phyloP scores from a whole-genome alignment of 2,329 filamentous ascomycete genomes.

The Trichoderma sp. region DNA sequence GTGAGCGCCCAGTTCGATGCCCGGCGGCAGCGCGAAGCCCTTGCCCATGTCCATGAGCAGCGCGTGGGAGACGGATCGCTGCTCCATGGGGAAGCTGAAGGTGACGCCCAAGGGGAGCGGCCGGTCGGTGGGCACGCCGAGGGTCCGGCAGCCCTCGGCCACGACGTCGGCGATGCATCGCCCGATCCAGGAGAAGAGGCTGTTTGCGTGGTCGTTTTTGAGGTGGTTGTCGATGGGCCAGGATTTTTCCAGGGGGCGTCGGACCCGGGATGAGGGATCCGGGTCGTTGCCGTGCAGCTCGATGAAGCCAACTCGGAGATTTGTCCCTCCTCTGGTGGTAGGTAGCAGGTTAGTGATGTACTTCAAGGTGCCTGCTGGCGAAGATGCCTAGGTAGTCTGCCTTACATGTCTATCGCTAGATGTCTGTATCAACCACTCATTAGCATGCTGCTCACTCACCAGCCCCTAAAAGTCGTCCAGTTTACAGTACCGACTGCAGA shows the following conservation, averaged over 20 bases:
- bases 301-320: constrained; percentile 68
- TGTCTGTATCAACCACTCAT: constrained; percentile 46
- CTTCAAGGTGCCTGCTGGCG: background rate
- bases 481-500: background rate
- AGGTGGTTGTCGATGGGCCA: constrained; percentile 76
- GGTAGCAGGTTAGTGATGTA: constrained; percentile 7
- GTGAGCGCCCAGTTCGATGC: constrained; percentile 62
- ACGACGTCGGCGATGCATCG: constrained; percentile 75
- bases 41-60: constrained; percentile 71
- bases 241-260: constrained; percentile 65
- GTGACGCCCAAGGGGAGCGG: constrained; percentile 67
- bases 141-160: constrained; percentile 53
- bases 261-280: constrained; percentile 47
- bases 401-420: constrained; percentile 68
- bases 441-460: constrained; percentile 11
- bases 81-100: constrained; percentile 71
- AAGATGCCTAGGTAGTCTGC: constrained; percentile 16
- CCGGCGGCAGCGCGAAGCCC: constrained; percentile 64
- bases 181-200: constrained; percentile 81
- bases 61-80: constrained; percentile 63
- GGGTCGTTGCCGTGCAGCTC: constrained; percentile 54
- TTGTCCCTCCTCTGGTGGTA: constrained; percentile 62
- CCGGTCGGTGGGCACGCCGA: constrained; percentile 47
- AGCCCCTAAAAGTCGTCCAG: background rate
- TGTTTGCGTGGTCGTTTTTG: constrained; percentile 73